Evolutionary conservation across 306 rosid genomes (phyloP).

Genomic region (Acacia melanoxylon): DNA sequence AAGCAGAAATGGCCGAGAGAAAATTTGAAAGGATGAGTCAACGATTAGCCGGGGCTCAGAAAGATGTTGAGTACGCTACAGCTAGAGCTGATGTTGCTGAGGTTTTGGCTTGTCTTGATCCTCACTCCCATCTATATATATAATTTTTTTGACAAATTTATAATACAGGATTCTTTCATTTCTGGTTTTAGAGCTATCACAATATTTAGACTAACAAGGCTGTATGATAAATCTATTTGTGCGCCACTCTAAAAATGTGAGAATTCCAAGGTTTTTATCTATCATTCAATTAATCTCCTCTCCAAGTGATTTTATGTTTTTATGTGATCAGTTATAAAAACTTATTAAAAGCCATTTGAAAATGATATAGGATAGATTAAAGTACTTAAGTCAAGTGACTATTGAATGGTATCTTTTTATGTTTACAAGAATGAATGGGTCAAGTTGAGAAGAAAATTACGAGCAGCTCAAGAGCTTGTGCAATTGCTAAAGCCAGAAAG

Average conservation of each 20-base stretch:
- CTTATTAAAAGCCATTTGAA: not conserved
- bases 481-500: not conserved
- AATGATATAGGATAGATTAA: not conserved
- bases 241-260: not conserved
- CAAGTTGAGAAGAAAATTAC: not conserved
- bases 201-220: not conserved
- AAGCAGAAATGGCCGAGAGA: not conserved
- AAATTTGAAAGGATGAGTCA: not conserved
- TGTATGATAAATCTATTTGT: not conserved
- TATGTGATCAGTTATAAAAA: not conserved
- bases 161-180: not conserved
- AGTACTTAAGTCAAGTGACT: not conserved
- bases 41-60: not conserved
- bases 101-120: not conserved
- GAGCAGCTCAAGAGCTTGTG: not conserved
- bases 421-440: not conserved
- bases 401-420: not conserved
- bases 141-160: too few relatives aligned
- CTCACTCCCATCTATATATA: too few relatives aligned
- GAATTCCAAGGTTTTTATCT: not conserved
- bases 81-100: conserved; percentile 1
- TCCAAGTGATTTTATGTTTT: not conserved
- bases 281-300: not conserved
- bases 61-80: not conserved
- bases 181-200: not conserved